Evolutionary conservation across 148 eudicot genomes (phyloP), one percentile per base, ranked within the genome.

Genomic region (Camellia granthamiana): DNA sequence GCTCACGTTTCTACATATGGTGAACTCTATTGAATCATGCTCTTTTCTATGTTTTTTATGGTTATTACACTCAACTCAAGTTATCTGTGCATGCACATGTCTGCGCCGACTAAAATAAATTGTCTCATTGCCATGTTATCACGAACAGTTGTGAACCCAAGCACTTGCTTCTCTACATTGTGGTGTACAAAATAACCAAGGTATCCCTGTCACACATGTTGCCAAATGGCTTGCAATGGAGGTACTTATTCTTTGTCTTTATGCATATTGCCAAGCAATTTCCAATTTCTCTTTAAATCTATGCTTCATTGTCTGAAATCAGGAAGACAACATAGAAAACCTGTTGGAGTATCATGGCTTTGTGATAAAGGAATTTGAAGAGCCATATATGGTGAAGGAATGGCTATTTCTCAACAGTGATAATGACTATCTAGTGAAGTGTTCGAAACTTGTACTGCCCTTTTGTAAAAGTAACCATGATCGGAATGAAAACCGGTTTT

Each of bases 191-290:
- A 85, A 79, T 84, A 90, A 87, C 84, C 99, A 96, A 90, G 99
- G 98, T 76, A 81, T 96, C 63, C 99, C 99, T 68, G 88, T 96
- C 42, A 60, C 92, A 13, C 92, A 84, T 78, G 84, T 88, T 74
- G 90, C 97, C 81, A 88, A 91, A 84, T 96, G 99, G 98, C 97
- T 96, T 79, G 97, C 92, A 55, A 87, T 96, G 94, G 99, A 96
- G 99, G 99, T 96, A 87, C 58, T 71, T 77, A 46, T 59, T 77
- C 60, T 59, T 52, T 70, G 5, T 69, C 61, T 19, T n/a, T 54
- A 42, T 19, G 16, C 30, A 43, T 14, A n/a, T 54, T 60, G 19
- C 46, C 44, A 55, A 13, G 41, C 42, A 47, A 74, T 3, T 6
- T 80, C 56, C 73, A 15, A 55, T 11, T 23, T 74, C 14, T 42